Conservation (phyloP, 371 early-diverging fungal genomes). For the Circinella minor region DNA sequence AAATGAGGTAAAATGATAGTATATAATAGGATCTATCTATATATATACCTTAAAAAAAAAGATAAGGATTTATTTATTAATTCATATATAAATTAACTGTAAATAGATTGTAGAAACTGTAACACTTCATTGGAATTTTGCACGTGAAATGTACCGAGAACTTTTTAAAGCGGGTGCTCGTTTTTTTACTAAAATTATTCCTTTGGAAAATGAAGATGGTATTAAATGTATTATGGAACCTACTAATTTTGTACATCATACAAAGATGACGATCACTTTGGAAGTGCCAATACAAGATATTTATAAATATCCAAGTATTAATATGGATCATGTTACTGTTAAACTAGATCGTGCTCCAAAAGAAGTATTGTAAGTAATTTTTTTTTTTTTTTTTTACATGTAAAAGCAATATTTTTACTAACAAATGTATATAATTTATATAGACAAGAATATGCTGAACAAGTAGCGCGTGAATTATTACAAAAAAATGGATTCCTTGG, state of each 20-base stretch:
- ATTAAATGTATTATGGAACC: neutral
- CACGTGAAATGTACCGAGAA: neutral
- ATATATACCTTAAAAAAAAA: too few species aligned
- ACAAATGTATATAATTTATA: neutral
- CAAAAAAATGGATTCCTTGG: neutral
- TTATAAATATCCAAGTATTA: neutral
- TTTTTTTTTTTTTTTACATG: too few species aligned
- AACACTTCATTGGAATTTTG: neutral
- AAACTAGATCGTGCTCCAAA: neutral
- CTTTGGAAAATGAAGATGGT: neutral
- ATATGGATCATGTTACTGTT: neutral
- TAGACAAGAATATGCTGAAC: neutral
- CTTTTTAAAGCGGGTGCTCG: neutral
- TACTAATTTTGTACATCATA: neutral
- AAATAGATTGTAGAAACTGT: constrained; percentile 1
- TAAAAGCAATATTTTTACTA: neutral
- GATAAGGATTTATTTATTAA: neutral
- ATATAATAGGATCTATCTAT: neutral
- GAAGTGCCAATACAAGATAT: neutral
- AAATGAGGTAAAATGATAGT: neutral
- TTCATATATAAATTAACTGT: neutral
- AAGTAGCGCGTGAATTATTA: neutral
- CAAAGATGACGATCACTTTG: constrained; percentile 1
- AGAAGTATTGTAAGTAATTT: neutral
- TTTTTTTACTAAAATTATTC: neutral